phyloP scores from a whole-genome alignment of 768 basidiomycete species.

The Agaricus sinodeliciosus region DNA sequence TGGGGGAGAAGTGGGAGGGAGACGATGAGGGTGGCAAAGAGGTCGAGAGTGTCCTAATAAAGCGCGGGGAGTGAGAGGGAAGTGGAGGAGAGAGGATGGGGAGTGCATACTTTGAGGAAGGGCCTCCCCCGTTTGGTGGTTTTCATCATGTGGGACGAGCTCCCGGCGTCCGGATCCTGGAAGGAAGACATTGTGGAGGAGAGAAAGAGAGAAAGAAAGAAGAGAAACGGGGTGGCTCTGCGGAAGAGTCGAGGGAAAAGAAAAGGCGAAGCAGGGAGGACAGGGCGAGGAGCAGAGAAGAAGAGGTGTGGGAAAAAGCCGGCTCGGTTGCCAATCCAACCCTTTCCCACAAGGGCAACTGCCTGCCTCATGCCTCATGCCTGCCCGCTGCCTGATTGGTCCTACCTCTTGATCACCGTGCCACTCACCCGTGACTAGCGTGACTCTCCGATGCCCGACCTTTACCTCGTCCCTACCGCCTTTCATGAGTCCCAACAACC shows the following conservation, averaged over 20 bases:
- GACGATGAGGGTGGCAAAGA: conserved; percentile 94
- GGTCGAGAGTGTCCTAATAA: conserved; percentile 99
- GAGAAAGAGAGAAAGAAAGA: conserved; percentile 39
- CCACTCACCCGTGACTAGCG: too few species aligned
- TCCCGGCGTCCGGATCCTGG: conserved; percentile 41
- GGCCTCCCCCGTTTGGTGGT: conserved; percentile 94
- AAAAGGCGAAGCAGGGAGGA: conserved; percentile 20
- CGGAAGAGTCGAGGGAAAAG: conserved; percentile 19
- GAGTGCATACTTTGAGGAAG: conserved; percentile 69
- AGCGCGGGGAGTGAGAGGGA: not conserved
- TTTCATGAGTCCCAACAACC: conserved; percentile 46
- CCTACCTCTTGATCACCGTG: conserved; percentile 9
- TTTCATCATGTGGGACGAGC: conserved; percentile 96
- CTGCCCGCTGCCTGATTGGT: conserved; percentile 23
- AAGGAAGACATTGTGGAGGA: conserved; percentile 27
- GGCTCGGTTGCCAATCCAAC: conserved; percentile 17
- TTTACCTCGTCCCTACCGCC: too few species aligned
- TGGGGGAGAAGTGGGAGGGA: conserved; percentile 85
- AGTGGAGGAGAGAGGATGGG: conserved; percentile 8
- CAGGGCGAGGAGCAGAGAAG: conserved; percentile 20
- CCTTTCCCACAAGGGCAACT: conserved; percentile 32
- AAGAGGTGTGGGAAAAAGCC: conserved; percentile 29
- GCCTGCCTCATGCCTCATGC: conserved; percentile 29
- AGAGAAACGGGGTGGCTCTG: conserved; percentile 21
- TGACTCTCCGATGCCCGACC: too few species aligned